Evolutionary conservation across 441 rosid genomes (phyloP).

Genomic region (Omphalea diandra): DNA sequence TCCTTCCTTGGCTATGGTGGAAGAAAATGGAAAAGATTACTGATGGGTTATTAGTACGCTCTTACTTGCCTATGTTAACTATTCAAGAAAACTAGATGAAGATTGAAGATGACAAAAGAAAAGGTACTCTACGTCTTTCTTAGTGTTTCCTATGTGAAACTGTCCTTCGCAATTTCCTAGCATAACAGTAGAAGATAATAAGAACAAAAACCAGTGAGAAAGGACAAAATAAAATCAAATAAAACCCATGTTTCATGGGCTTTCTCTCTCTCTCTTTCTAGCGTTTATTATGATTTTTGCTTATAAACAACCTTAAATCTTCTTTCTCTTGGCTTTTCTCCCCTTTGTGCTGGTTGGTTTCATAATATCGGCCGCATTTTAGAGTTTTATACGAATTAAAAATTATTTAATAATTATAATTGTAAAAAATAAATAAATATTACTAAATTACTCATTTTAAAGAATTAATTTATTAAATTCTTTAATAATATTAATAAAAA

Average conservation of each 20-base stretch:
- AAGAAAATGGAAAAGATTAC: slow-evolving; percentile 29
- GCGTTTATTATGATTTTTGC: slow-evolving; percentile 2
- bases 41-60: slow-evolving; percentile 18
- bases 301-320: slow-evolving; percentile 7
- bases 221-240: neutral
- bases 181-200: slow-evolving; percentile 7
- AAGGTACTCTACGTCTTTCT: slow-evolving; percentile 20
- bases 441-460: too few relatives aligned
- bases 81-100: slow-evolving; percentile 19
- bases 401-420: too few relatives aligned
- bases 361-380: too few relatives aligned
- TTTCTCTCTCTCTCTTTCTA: neutral
- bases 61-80: neutral
- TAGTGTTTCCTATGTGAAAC: slow-evolving; percentile 37
- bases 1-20: slow-evolving; percentile 23
- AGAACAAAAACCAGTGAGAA: neutral
- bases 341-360: too few relatives aligned
- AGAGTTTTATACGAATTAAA: too few relatives aligned
- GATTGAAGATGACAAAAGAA: slow-evolving; percentile 49
- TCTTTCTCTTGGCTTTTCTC: neutral
- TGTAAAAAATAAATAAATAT: too few relatives aligned
- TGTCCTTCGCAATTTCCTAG: slow-evolving; percentile 30
- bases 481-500: too few relatives aligned
- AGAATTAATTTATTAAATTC: too few relatives aligned
- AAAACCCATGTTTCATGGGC: slow-evolving; percentile 7